A percentile compares a stretch with the other conserved stretches of the same genome.
These are phyloP conservation scores for Yamadazyma insecticola DNA, from an alignment of 805 yeast genomes.

Conservation along the genomic window DNA sequence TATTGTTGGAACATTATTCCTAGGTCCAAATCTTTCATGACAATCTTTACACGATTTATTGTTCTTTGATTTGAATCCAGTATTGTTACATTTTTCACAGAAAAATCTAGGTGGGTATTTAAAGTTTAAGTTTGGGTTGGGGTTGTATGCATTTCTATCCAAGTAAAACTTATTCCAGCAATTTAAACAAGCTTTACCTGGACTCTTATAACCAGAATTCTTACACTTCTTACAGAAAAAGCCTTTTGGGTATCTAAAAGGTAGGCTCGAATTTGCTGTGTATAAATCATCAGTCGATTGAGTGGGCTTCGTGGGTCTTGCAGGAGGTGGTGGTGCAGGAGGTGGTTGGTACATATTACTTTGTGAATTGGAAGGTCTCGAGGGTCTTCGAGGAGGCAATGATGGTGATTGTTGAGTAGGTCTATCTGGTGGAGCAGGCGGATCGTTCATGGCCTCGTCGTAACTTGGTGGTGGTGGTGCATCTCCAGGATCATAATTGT, in stretches of 20 bases:
- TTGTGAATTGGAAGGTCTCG: conserved; percentile 6
- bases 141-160: conserved; percentile 34
- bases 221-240: conserved; percentile 28
- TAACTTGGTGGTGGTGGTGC: conserved; percentile 48
- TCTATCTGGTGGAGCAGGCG: conserved; percentile 1
- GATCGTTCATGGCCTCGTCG: conserved; percentile 35
- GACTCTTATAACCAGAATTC: conserved; percentile 28
- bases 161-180: conserved; percentile 30
- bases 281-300: conserved; percentile 8
- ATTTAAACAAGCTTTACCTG: conserved; percentile 21
- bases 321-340: conserved; percentile 7
- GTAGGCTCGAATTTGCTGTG: conserved; percentile 14
- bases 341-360: no score
- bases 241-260: conserved; percentile 27
- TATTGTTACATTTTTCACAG: conserved; percentile 70
- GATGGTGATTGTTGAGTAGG: conserved; percentile 12
- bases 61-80: conserved; percentile 61
- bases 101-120: conserved; percentile 56
- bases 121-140: conserved; percentile 55
- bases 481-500: no score
- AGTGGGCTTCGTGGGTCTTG: conserved; percentile 9
- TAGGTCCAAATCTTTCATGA: conserved; percentile 58
- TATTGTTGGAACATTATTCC: conserved; percentile 19
- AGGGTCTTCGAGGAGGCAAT: conserved; percentile 12
- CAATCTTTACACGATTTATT: conserved; percentile 68